A percentile compares a stretch with the other conserved stretches of the same genome.
phyloP scores from a whole-genome alignment of 2,329 filamentous ascomycete species.

The Gliomastix tumulicola region DNA sequence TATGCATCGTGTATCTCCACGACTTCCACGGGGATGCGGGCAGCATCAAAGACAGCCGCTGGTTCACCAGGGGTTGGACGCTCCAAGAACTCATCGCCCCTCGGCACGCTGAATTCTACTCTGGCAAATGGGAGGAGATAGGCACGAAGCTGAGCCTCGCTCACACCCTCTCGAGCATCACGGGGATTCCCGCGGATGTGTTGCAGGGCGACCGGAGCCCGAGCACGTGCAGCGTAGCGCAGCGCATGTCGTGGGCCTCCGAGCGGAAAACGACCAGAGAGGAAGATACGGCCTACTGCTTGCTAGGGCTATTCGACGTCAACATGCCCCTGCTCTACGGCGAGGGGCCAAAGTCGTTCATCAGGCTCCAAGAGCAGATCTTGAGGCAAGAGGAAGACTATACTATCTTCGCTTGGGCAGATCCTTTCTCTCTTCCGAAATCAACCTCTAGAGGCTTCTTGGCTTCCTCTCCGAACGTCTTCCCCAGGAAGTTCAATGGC shows the following conservation, averaged over 20 bases:
- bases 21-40: constrained; percentile 1
- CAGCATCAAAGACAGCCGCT: not conserved
- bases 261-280: constrained; percentile 6
- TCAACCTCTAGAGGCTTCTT: not conserved
- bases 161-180: constrained; percentile 1
- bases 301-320: constrained; percentile 12
- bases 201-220: not conserved
- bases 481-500: too few relatives aligned
- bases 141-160: constrained; percentile 2
- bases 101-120: constrained; percentile 7
- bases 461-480: not conserved
- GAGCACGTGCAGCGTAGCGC: constrained; percentile 1
- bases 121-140: constrained; percentile 13
- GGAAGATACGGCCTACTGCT: constrained; percentile 13
- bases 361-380: constrained; percentile 11
- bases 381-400: constrained; percentile 5
- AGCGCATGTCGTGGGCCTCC: constrained; percentile 9
- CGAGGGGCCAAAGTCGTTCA: constrained; percentile 8
- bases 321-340: constrained; percentile 13
- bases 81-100: constrained; percentile 8
- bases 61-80: constrained; percentile 9
- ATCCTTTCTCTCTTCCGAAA: not conserved
- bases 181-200: constrained; percentile 2
- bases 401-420: constrained; percentile 6
- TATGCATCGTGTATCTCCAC: constrained; percentile 7